Base-by-base conservation (phyloP, 257 asterid species). In the Solanum boliviense region DNA sequence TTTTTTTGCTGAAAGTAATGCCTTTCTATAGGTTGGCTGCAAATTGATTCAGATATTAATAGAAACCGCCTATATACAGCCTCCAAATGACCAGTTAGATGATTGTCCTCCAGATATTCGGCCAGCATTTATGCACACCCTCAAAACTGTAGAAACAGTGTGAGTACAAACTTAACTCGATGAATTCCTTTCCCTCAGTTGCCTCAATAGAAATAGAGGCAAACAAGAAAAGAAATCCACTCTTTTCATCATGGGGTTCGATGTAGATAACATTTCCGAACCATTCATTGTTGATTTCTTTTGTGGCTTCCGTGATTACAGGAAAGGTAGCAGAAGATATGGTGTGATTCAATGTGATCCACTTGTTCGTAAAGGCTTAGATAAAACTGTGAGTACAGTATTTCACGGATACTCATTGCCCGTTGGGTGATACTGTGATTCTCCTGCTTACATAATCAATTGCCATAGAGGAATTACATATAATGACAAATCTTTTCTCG, bases 341-440 rank as follows among this genome's bases (percentile, higher is more conserved):
- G 99, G 99, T 86, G 97, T 97, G 86, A 97, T 97, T 60, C 94
- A 96, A 92, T 96, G 99, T 91, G 99, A 97, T 87, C 98, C 99
- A 88, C 92, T 96, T 79, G 98, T 97, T 82, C 93, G 94, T 86
- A 96, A 97, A 91, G 99, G 99, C 91, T 90, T 97, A 88, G 99
- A 97, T 89, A 96, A 90, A 95, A 94, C 98, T 86, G 99, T 97
- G 92, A 92, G 98, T 86, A 60, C 72, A 21, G 83, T 38, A 35
- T 44, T 82, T 46, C 29, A 5, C 9, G 4, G 85, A 36, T 48
- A 27, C 60, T 31, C 70, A 29, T 29, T 48, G 85, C 85, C 85
- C 23, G 11, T 52, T 82, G 70, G 41, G 46, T 48, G 65, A 32
- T 84, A 29, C 60, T 34, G 39, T 48, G 76, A 31, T 65, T 10